Percentiles rank a stretch among this genome's conserved stretches.
These are phyloP conservation scores for Lentinula detonsa DNA, from an alignment of 768 basidiomycete genomes.

Conservation along the genomic window DNA sequence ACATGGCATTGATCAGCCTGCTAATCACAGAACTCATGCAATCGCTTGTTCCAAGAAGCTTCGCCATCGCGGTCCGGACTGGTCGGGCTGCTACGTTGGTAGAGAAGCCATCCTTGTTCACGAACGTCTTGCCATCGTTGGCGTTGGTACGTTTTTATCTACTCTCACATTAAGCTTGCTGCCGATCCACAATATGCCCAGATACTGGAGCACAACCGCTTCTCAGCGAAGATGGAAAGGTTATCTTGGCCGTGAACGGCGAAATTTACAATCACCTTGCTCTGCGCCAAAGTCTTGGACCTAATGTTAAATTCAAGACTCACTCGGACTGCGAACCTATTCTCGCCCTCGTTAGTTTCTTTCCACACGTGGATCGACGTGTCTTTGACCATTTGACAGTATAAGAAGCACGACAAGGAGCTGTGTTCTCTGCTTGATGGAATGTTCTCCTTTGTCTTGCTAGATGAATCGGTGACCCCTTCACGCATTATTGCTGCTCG, in stretches of 20 bases:
- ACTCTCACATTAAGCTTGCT: neutral
- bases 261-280: slow-evolving; percentile 98
- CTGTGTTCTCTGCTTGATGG: slow-evolving; percentile 85
- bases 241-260: slow-evolving; percentile 90
- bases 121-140: slow-evolving; percentile 95
- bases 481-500: slow-evolving; percentile 92
- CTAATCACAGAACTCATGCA: slow-evolving; percentile 61
- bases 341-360: slow-evolving; percentile 68
- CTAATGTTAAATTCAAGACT: slow-evolving; percentile 82
- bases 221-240: slow-evolving; percentile 75
- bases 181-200: slow-evolving; percentile 23
- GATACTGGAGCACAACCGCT: slow-evolving; percentile 97
- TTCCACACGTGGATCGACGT: neutral
- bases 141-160: slow-evolving; percentile 67
- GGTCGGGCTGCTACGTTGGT: slow-evolving; percentile 93
- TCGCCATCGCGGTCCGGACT: slow-evolving; percentile 95
- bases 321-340: slow-evolving; percentile 99
- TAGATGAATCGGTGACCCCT: slow-evolving; percentile 89
- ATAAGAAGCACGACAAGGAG: slow-evolving; percentile 72
- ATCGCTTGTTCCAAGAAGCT: slow-evolving; percentile 86
- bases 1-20: slow-evolving; percentile 72
- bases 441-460: slow-evolving; percentile 97
- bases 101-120: slow-evolving; percentile 82
- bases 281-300: slow-evolving; percentile 61
- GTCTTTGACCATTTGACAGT: slow-evolving; percentile 39